These are phyloP conservation scores for Sporothrix mexicana DNA, from an alignment of 2,329 filamentous ascomycete genomes.

Conservation along the genomic window DNA sequence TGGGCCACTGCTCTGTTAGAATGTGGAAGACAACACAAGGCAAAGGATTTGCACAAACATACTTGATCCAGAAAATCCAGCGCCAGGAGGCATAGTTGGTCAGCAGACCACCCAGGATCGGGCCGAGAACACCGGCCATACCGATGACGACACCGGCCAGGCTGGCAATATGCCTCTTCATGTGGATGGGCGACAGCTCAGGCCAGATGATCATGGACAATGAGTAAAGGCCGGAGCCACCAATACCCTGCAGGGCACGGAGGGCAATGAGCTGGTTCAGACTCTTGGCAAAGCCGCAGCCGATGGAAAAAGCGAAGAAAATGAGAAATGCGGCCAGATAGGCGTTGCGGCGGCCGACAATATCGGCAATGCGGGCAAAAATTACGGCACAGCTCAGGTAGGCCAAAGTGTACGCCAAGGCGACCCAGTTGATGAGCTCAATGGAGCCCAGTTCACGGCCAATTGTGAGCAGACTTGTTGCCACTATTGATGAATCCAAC, in stretches of 20 bases:
- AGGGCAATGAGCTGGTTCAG: conserved; percentile 57
- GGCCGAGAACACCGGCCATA: conserved; percentile 57
- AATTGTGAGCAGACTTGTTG: conserved; percentile 63
- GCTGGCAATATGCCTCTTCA: conserved; percentile 53
- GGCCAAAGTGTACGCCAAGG: conserved; percentile 60
- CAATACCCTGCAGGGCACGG: conserved; percentile 58
- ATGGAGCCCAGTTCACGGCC: conserved; percentile 56
- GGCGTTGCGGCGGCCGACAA: conserved; percentile 59
- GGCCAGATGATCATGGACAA: conserved; percentile 62
- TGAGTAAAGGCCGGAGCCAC: conserved; percentile 61
- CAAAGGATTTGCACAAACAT: conserved; percentile 36
- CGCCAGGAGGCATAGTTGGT: conserved; percentile 58
- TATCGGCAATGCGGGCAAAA: conserved; percentile 60
- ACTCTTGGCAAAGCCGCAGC: conserved; percentile 55
- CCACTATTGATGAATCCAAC: conserved; percentile 65
- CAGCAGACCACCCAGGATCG: conserved; percentile 57
- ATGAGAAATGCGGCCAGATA: conserved; percentile 58
- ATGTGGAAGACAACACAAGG: background rate
- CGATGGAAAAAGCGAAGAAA: conserved; percentile 63
- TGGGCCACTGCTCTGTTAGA: conserved; percentile 51
- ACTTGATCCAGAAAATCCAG: conserved; percentile 68
- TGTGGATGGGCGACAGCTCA: conserved; percentile 53
- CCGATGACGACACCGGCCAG: conserved; percentile 58
- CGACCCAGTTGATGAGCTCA: conserved; percentile 58
- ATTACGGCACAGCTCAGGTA: conserved; percentile 64